Evolutionary conservation across 169 alveolate genomes (phyloP).

Genomic region (Plasmodium vivax): DNA sequence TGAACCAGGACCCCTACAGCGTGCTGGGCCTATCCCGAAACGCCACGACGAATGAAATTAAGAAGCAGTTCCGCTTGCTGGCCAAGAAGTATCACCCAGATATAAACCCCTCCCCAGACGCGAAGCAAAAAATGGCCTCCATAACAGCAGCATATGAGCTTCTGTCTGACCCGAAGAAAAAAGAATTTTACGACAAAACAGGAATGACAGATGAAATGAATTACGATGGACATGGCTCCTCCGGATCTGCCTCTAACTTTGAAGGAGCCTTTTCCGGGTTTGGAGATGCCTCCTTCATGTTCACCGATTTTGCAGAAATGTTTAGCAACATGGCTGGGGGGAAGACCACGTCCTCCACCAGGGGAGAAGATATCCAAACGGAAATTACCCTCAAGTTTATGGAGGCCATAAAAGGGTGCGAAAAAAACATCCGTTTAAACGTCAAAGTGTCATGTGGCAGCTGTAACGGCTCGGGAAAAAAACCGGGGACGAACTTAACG

Average conservation of each 20-base stretch:
- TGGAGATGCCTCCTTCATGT: constrained; percentile 88
- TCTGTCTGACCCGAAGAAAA: constrained; percentile 91
- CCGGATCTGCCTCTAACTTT: constrained; percentile 72
- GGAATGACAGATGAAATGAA: constrained; percentile 91
- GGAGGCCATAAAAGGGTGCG: constrained; percentile 91
- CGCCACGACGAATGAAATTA: constrained; percentile 92
- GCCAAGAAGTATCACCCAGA: constrained; percentile 96
- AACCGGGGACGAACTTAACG: constrained; percentile 80
- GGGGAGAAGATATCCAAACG: constrained; percentile 88
- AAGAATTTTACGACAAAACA: constrained; percentile 90
- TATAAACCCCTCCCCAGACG: constrained; percentile 93
- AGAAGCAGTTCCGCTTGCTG: constrained; percentile 91
- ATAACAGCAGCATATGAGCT: constrained; percentile 96
- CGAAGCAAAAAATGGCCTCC: constrained; percentile 94
- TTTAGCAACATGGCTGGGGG: constrained; percentile 86
- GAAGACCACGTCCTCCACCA: constrained; percentile 77
- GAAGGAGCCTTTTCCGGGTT: constrained; percentile 83
- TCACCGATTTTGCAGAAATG: constrained; percentile 90
- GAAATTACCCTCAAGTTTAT: constrained; percentile 86
- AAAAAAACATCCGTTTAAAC: constrained; percentile 82
- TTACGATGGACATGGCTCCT: constrained; percentile 35
- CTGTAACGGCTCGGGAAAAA: constrained; percentile 88
- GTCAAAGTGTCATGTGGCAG: constrained; percentile 86
- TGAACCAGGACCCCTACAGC: constrained; percentile 84
- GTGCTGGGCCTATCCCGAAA: constrained; percentile 91